Conservation (phyloP, 306 rosid genomes). For the Prunus mume region DNA sequence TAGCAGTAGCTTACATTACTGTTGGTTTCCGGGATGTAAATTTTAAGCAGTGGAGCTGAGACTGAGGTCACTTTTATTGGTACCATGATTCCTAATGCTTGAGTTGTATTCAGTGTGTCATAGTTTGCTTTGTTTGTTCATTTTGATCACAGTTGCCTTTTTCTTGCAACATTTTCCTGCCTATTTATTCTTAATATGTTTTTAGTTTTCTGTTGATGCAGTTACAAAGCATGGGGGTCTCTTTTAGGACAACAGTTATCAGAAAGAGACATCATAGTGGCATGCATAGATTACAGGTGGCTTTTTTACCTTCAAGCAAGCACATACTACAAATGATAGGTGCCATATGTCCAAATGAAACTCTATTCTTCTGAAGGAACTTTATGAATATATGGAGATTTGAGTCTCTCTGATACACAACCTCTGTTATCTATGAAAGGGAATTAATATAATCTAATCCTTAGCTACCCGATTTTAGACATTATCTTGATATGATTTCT, state of each 20-base stretch:
- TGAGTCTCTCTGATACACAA: not conserved
- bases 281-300: constrained; percentile 95
- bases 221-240: constrained; percentile 95
- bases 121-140: constrained; percentile 7
- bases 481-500: constrained; percentile 2
- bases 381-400: not conserved
- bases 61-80: constrained; percentile 2
- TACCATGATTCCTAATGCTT: not conserved
- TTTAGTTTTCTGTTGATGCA: constrained; percentile 32
- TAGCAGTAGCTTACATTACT: not conserved
- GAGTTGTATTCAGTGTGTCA: not conserved
- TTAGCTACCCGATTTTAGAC: too few species aligned
- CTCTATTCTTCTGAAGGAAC: not conserved
- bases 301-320: not conserved
- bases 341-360: not conserved
- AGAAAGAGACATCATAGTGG: constrained; percentile 89
- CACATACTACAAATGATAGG: not conserved
- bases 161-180: not conserved
- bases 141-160: not conserved
- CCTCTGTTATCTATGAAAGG: not conserved
- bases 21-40: not conserved
- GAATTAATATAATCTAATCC: not conserved
- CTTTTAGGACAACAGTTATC: constrained; percentile 87
- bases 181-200: not conserved
- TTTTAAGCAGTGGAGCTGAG: not conserved